phyloP scores from a whole-genome alignment of 2,329 filamentous ascomycete species.

The Mollisiaceae sp. region DNA sequence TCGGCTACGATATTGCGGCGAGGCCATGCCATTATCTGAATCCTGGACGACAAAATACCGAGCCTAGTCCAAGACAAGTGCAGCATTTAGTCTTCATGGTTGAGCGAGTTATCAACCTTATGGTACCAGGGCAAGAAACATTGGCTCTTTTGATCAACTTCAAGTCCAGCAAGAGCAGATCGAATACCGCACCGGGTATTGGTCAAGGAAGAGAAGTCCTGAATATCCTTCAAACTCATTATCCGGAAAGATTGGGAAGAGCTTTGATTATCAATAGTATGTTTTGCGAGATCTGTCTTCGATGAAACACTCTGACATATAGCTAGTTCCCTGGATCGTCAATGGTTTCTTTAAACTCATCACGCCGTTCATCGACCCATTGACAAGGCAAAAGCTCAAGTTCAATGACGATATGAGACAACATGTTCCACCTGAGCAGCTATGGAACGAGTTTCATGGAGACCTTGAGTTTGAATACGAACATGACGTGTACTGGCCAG shows the following conservation, averaged over 20 bases:
- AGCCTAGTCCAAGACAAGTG: slow-evolving; percentile 82
- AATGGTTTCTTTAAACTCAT: slow-evolving; percentile 96
- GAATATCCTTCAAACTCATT: slow-evolving; percentile 91
- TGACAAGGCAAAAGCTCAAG: slow-evolving; percentile 93
- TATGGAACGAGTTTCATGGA: slow-evolving; percentile 78
- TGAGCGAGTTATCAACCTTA: slow-evolving; percentile 85
- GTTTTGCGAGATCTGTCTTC: slow-evolving; percentile 38
- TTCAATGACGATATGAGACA: slow-evolving; percentile 91
- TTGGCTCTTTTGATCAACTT: slow-evolving; percentile 91
- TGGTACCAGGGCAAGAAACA: slow-evolving; percentile 86
- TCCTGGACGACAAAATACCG: slow-evolving; percentile 91
- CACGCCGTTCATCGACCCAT: slow-evolving; percentile 93
- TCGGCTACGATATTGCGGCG: slow-evolving; percentile 84
- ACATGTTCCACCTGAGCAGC: slow-evolving; percentile 80
- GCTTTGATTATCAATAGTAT: slow-evolving; percentile 88
- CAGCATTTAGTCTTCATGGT: slow-evolving; percentile 97
- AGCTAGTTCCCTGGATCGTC: slow-evolving; percentile 84
- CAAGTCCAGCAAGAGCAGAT: slow-evolving; percentile 75
- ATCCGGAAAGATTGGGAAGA: slow-evolving; percentile 87
- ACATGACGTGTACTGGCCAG: slow-evolving; percentile 87
- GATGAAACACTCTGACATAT: slow-evolving; percentile 26
- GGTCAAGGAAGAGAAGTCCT: slow-evolving; percentile 82
- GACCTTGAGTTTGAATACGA: slow-evolving; percentile 90
- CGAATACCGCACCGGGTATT: slow-evolving; percentile 75
- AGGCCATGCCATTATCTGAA: slow-evolving; percentile 92